Evolutionary conservation across 2,329 filamentous ascomycete genomes (phyloP), one percentile per base, ranked within the genome.

Genomic region (Fusarium keratoplasticum): DNA sequence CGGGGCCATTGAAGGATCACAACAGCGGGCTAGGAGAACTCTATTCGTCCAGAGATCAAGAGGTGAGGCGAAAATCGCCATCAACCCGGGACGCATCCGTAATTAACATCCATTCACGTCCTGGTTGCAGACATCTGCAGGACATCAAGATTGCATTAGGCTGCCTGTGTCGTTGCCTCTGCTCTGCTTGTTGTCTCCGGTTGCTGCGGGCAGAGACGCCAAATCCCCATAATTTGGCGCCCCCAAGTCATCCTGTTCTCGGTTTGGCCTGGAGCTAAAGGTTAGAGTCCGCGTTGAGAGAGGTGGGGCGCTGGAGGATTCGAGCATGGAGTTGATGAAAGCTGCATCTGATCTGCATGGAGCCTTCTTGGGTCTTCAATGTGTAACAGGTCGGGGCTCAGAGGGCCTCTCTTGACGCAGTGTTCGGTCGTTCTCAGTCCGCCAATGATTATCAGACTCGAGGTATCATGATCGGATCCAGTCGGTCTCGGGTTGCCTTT

Each of bases 111-210:
- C 40, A 47, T 35, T 25, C 52, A 33, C 42, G 44, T 33, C 55
- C 66, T 40, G 47, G 22, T 33, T 61, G 66, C 68, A 67, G 59
- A 33, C 22, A 61, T 59, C 69, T 78, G 74, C 76, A 77, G 69
- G 64, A 76, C 76, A 76, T 76, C 59, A 60, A 64, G 35, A 66
- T 74, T 71, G 76, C 76, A 76, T 73, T 68, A 66, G 75, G 63
- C 44, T 58, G 52, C 40, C 27, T 55, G 29, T 62, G 44, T 40
- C 55, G 57, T 50, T 33, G 59, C 66, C 59, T 71, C 38, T 60
- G 64, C 59, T 71, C 38, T 60, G 61, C 27, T n/a, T 33, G 40
- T 36, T 61, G 65, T 58, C 55, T 71, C 31, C 31, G 55, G 44
- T 57, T 61, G 54, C 68, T 38, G 52, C 69, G 33, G 29, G 25